A percentile compares a stretch with the other conserved stretches of the same genome.
Conservation (phyloP, 306 rosid species). For the Cucurbita moschata region DNA sequence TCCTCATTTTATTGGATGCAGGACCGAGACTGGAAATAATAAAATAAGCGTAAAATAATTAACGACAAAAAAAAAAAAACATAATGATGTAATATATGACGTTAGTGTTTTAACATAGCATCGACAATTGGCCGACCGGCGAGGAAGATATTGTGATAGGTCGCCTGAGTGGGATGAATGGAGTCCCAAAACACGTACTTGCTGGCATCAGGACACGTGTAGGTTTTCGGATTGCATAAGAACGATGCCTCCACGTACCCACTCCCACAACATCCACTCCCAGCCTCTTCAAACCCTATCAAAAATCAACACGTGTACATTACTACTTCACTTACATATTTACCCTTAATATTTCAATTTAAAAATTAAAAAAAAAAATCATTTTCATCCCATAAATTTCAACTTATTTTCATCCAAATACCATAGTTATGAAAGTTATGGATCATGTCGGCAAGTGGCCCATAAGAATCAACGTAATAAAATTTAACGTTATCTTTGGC, state of each 20-base stretch:
- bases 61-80: too few species aligned
- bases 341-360: too few species aligned
- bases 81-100: background rate
- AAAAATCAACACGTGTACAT: background rate
- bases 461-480: slow-evolving; percentile 39
- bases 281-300: slow-evolving; percentile 37
- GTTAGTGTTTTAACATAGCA: slow-evolving; percentile 19
- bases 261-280: slow-evolving; percentile 55
- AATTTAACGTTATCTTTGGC: slow-evolving; percentile 13
- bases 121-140: slow-evolving; percentile 17
- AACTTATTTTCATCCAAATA: too few species aligned
- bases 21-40: too few species aligned
- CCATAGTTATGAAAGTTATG: slow-evolving; percentile 20
- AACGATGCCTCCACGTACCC: slow-evolving; percentile 41
- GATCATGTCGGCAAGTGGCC: slow-evolving; percentile 35
- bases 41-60: too few species aligned
- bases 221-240: slow-evolving; percentile 32
- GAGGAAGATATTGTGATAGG: slow-evolving; percentile 32
- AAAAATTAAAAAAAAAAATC: too few species aligned
- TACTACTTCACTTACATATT: too few species aligned
- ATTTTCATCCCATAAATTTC: too few species aligned
- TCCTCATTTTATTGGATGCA: too few species aligned
- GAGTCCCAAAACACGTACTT: slow-evolving; percentile 70
- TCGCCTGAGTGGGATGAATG: slow-evolving; percentile 46
- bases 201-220: slow-evolving; percentile 30